Percentiles rank a stretch among this genome's conserved stretches.
phyloP scores from a whole-genome alignment of 441 rosid species.

The Erodium moschatum region DNA sequence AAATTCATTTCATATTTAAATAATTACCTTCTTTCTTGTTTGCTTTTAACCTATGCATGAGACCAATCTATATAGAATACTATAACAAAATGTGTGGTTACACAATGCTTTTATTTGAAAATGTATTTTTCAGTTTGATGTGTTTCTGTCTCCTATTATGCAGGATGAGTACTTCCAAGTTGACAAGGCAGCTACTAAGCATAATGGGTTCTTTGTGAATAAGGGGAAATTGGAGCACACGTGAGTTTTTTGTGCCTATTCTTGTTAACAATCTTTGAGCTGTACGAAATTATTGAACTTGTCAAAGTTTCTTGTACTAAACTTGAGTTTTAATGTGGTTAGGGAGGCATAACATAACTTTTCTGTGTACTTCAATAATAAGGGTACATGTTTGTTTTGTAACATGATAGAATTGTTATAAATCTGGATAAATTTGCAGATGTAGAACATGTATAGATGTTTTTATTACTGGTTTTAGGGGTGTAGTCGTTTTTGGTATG shows the following conservation, averaged over 20 bases:
- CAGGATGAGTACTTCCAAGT: conserved; percentile 32
- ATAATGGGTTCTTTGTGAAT: conserved; percentile 22
- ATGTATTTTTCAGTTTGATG: not conserved
- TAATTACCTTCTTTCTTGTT: too few relatives aligned
- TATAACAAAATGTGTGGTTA: too few relatives aligned
- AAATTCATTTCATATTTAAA: too few relatives aligned
- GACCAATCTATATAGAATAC: too few relatives aligned
- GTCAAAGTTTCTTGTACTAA: conserved; percentile 1
- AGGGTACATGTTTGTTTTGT: not conserved
- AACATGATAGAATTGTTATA: not conserved
- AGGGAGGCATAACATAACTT: not conserved
- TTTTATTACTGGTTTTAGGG: not conserved
- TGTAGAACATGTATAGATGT: not conserved
- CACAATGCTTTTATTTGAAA: not conserved
- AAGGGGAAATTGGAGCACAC: conserved; percentile 21
- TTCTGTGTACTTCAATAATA: not conserved
- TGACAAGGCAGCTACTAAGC: conserved; percentile 20
- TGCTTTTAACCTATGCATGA: too few relatives aligned
- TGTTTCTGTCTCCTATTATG: not conserved
- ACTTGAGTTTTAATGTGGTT: not conserved
- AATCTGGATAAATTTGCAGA: not conserved
- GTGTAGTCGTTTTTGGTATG: not conserved
- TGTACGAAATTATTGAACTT: conserved; percentile 8
- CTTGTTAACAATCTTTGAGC: conserved; percentile 1
- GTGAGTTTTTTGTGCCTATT: conserved; percentile 21